Conservation (phyloP, 139 green algal genomes). For the Pleodorina starrii region DNA sequence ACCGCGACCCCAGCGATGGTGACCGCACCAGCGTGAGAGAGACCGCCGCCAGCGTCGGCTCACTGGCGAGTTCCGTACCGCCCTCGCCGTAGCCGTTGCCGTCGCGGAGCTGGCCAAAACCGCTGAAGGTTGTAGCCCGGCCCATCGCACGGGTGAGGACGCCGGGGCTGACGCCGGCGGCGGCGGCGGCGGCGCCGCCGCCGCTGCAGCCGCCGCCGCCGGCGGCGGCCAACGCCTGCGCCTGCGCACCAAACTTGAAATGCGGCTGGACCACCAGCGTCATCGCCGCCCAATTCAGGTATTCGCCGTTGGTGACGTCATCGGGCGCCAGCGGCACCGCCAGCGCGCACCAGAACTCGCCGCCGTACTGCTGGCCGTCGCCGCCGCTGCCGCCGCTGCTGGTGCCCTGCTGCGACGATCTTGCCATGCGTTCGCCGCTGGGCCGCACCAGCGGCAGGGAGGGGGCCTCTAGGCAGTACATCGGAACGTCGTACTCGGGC, state of each 20-base stretch:
- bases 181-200: not conserved
- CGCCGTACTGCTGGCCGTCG: not conserved
- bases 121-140: not conserved
- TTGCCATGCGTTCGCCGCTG: not conserved
- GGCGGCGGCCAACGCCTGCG: not conserved
- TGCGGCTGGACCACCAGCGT: constrained; percentile 34
- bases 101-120: too few relatives aligned
- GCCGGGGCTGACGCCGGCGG: not conserved
- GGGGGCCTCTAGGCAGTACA: constrained; percentile 34
- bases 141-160: not conserved
- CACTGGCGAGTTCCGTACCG: not conserved
- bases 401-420: not conserved
- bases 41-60: not conserved
- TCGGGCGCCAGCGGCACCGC: not conserved
- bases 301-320: not conserved
- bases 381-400: not conserved
- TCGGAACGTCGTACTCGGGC: not conserved
- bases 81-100: not conserved
- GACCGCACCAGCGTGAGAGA: not conserved
- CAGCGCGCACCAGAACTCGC: constrained; percentile 8
- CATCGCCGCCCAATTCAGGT: not conserved
- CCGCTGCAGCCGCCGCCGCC: not conserved
- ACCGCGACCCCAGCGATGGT: not conserved
- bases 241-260: not conserved
- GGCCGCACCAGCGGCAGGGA: not conserved